Conservation (phyloP, 148 eudicot genomes). For the Agrostemma githago region DNA sequence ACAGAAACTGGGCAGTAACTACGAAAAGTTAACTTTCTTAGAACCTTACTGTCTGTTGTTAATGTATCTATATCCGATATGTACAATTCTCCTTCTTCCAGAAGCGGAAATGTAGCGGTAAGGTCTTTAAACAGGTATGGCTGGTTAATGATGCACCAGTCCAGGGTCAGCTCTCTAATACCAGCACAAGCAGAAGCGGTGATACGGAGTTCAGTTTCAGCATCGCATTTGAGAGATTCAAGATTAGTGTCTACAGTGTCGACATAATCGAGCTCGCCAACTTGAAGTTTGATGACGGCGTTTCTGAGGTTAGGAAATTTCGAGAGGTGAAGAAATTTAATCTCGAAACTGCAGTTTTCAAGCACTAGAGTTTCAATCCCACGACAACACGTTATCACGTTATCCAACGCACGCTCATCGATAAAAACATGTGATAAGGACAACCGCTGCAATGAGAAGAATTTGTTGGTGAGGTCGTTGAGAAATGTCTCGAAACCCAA, state of each 20-base stretch:
- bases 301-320: slow-evolving; percentile 15
- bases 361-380: slow-evolving; percentile 6
- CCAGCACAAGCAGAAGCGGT: slow-evolving; percentile 12
- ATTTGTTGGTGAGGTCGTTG: neutral
- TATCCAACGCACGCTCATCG: neutral
- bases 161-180: neutral
- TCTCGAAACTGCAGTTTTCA: neutral
- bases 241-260: slow-evolving; percentile 12
- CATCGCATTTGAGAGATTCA: neutral
- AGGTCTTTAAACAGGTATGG: slow-evolving; percentile 9
- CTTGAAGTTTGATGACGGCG: neutral
- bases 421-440: slow-evolving; percentile 2
- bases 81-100: neutral
- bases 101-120: slow-evolving; percentile 12
- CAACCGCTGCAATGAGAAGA: slow-evolving; percentile 7
- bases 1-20: neutral
- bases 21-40: neutral
- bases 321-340: slow-evolving; percentile 4
- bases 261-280: neutral
- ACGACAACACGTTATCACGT: slow-evolving; percentile 9
- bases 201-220: neutral
- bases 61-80: neutral
- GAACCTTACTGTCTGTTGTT: slow-evolving; percentile 2
- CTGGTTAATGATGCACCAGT: neutral
- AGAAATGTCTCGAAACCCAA: neutral